Percentiles rank a stretch among this genome's conserved stretches.
phyloP scores from a whole-genome alignment of 2,329 filamentous ascomycete genomes.

The Bipolaris zeicola region DNA sequence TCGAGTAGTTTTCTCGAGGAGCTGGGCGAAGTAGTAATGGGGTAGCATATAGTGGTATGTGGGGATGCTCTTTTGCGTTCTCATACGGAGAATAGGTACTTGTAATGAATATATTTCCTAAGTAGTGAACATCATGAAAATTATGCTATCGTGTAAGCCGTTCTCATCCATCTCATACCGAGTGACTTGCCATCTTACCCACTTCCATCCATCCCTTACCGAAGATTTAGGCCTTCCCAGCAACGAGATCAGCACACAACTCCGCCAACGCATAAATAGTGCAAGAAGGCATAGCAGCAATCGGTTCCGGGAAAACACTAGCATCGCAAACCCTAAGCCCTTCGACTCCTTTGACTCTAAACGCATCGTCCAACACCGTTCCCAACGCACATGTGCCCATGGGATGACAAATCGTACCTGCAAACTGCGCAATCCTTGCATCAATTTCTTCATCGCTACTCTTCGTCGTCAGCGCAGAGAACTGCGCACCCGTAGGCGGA shows the following conservation, averaged over 20 bases:
- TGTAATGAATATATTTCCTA: no score
- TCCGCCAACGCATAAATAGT: slow-evolving; percentile 31
- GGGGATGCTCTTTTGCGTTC: not conserved
- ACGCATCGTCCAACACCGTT: slow-evolving; percentile 23
- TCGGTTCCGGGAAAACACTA: slow-evolving; percentile 26
- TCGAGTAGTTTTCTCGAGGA: slow-evolving; percentile 46
- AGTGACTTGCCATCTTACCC: not conserved
- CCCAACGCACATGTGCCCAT: slow-evolving; percentile 30
- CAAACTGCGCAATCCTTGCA: slow-evolving; percentile 16
- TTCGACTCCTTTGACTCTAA: slow-evolving; percentile 16
- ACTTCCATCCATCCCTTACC: not conserved
- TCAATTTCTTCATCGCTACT: slow-evolving; percentile 37
- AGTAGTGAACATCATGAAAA: no score
- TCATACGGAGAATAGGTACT: not conserved
- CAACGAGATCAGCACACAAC: slow-evolving; percentile 28
- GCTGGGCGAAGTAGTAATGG: not conserved
- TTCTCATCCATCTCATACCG: not conserved
- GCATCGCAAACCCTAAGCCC: slow-evolving; percentile 24
- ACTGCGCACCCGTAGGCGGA: slow-evolving; percentile 15
- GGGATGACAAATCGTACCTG: slow-evolving; percentile 16
- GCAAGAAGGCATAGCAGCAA: slow-evolving; percentile 27
- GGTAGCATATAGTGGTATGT: not conserved
- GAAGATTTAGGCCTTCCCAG: slow-evolving; percentile 2
- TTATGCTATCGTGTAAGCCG: not conserved
- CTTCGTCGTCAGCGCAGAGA: slow-evolving; percentile 10